These are phyloP conservation scores for Tetramitus jugosus DNA, from an alignment of 208 protist species.

Conservation along the genomic window DNA sequence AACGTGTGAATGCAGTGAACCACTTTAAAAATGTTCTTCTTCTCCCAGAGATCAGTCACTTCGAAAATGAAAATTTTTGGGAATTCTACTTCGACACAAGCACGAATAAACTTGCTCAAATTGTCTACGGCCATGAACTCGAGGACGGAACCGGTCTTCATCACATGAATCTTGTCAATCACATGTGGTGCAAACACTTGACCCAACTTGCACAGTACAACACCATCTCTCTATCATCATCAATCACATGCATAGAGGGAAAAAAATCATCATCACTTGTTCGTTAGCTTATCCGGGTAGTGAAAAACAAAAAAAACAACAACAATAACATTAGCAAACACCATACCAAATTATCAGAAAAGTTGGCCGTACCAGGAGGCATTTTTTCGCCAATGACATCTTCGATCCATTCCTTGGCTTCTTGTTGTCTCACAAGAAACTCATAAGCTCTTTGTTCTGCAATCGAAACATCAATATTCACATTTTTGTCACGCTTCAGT, in stretches of 20 bases:
- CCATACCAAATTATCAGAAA: background rate
- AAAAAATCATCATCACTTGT: too few relatives aligned
- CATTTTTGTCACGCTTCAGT: background rate
- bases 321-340: too few relatives aligned
- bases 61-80: background rate
- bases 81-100: background rate
- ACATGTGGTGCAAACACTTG: background rate
- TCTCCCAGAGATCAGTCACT: conserved; percentile 13
- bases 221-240: conserved; percentile 14
- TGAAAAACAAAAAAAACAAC: too few relatives aligned
- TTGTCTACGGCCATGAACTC: conserved; percentile 20
- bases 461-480: conserved; percentile 18
- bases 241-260: too few relatives aligned
- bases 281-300: too few relatives aligned
- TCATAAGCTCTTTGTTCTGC: conserved; percentile 5
- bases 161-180: background rate
- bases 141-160: background rate
- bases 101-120: background rate
- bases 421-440: conserved; percentile 5
- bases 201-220: background rate
- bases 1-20: background rate
- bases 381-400: conserved; percentile 3
- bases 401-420: conserved; percentile 17
- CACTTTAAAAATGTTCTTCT: conserved; percentile 16
- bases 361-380: background rate